Base-by-base conservation (phyloP, 495 filamentous ascomycete genomes). In the Niebla homalea region DNA sequence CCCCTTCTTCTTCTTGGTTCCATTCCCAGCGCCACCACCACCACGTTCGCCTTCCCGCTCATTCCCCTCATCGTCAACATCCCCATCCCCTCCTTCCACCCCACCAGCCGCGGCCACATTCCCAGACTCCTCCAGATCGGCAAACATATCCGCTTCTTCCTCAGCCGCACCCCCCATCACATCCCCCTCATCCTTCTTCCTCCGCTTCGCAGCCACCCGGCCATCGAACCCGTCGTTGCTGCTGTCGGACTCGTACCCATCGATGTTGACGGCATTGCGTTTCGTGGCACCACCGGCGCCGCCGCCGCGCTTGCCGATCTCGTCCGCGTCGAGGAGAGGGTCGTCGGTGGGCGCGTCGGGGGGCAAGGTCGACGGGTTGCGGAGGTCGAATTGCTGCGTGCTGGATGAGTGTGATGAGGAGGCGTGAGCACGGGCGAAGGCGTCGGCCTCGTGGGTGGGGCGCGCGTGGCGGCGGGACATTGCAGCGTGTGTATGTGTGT, bases 191-290 rank as follows among this genome's bases (percentile, higher is more conserved):
- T 16, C 20, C 25, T 43, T 35, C 39, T 40, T 19, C 56, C 78
- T 74, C 11, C 74, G 73, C 50, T 76, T 74, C 12, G 70, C 73
- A 43, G 81, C 78, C 0, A 76, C 79, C 25, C 82, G 71, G 36
- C 73, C 81, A 51, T 87, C 75, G 63, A 94, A 93, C 19, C 84
- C 87, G 55, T 97, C 92, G 49, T 89, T 89, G 8, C 90, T 89
- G 26, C 85, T 92, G 64, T 99, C 92, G 0, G 83, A 90, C 48
- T 96, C 90, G 67, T 97, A 97, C 3, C 93, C 92, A 59, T 97
- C 92, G 25, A 98, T 79, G 54, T 96, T 94, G 29, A 98, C 80
- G 2, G 89, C 92, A 57, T 87, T 85, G 49, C 92, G 87, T 59
- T 94, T 94, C 0, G 84, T 81, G 40, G 82, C 79, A 35, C 79